phyloP scores from a whole-genome alignment of 306 rosid genomes.

The Gynostemma pentaphyllum region DNA sequence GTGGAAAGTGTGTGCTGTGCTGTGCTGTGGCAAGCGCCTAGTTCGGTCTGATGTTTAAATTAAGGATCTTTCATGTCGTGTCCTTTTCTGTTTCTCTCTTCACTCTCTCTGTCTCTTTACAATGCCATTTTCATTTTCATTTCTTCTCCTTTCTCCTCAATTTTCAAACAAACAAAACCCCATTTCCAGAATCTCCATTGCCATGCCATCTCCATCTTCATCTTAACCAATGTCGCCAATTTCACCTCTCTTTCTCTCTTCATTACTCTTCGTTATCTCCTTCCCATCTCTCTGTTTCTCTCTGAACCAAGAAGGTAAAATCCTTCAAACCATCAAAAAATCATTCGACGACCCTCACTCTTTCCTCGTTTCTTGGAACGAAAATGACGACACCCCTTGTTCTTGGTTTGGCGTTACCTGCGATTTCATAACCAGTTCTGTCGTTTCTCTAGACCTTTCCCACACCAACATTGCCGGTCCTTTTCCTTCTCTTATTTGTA shows the following conservation, averaged over 20 bases:
- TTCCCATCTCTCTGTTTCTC: background rate
- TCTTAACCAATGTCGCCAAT: background rate
- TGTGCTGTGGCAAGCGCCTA: no score
- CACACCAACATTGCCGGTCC: constrained; percentile 42
- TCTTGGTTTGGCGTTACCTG: constrained; percentile 54
- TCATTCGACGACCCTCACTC: constrained; percentile 43
- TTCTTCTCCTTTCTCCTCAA: no score
- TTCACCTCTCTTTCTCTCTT: background rate
- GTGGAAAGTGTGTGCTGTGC: no score
- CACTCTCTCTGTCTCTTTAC: no score
- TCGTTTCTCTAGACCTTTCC: constrained; percentile 44
- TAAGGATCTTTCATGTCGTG: no score
- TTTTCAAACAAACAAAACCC: no score
- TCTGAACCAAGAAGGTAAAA: constrained; percentile 53
- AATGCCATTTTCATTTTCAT: no score
- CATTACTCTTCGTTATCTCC: constrained; percentile 2
- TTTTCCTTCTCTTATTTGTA: constrained; percentile 49
- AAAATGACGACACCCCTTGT: constrained; percentile 43
- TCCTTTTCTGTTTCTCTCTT: no score
- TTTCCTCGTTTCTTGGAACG: constrained; percentile 50
- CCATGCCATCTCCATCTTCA: no score
- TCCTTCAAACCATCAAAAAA: constrained; percentile 38
- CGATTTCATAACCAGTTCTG: constrained; percentile 22
- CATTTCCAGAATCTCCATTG: no score
- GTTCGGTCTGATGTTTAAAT: no score